Evolutionary conservation across 192 early-diverging fungal species (phyloP), one percentile per base, ranked within the genome.

Genomic region (Rhizophagus sp.): DNA sequence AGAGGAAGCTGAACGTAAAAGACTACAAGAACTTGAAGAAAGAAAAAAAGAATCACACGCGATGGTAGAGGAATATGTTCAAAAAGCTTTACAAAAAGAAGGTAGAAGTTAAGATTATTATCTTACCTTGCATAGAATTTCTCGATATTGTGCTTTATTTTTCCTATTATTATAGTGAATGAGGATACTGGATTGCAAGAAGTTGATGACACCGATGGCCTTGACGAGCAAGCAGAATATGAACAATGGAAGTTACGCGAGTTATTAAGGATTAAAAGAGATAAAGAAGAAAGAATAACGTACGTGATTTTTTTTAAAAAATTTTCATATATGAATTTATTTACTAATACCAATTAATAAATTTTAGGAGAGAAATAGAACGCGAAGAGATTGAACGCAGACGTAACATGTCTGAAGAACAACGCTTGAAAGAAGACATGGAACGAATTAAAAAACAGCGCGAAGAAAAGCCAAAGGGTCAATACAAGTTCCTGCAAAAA

Each of bases 171-270:
- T 73, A 76, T 76, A 75, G 91, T 87, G 17, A 81, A 83, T 19
- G 85, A 88, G 25, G 81, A 81, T 8, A 75, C 80, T 73, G 81
- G 80, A 71, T 72, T 77, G 25, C 70, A 84, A 17, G 90, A 91
- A 33, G 90, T 96, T 1, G 97, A 97, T 84, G 97, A 99, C 87
- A 96, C 95, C 0, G 97, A 99, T 85, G 94, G 91, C 24, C 34
- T 95, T 7, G 92, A 98, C 80, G 92, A 95, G 72, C 92, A 93
- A 27, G 95, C 91, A 8, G 97, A 99, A 83, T 95, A 91, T 86
- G 93, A 92, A 57, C 90, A 91, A 0, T 99, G 97, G 97, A 95
- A 93, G 80, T 84, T 96, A 30, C 93, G 97, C 49, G 97, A 99
- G 83, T 82, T 98, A 65, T 87, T 83, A 66, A 89, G 97, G 69